These are phyloP conservation scores for Aspergillus incahuasiensis DNA, from an alignment of 495 filamentous ascomycete genomes.

Conservation along the genomic window DNA sequence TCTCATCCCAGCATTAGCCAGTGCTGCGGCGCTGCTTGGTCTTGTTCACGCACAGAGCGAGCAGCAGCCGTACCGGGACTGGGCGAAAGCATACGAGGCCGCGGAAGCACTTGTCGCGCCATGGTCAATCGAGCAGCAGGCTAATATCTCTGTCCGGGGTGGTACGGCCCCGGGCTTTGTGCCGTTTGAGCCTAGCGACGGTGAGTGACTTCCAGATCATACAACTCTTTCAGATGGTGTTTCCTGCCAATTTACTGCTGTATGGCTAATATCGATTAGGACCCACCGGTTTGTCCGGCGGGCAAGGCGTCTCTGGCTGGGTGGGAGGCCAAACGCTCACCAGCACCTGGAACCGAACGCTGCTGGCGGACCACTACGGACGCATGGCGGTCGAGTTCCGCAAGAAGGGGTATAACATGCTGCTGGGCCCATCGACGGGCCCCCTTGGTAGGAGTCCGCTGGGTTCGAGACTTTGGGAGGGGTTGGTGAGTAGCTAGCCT, in stretches of 20 bases:
- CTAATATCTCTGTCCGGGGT: not conserved
- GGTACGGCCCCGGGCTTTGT: not conserved
- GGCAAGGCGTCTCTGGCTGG: not conserved
- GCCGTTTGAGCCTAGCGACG: not conserved
- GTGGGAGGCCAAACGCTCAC: not conserved
- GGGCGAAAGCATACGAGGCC: not conserved
- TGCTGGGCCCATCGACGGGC: conserved; percentile 51
- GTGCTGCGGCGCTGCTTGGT: not conserved
- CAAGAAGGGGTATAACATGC: conserved; percentile 50
- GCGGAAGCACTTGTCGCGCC: not conserved
- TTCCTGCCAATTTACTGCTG: too few species aligned
- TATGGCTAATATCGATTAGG: not conserved
- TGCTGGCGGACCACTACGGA: conserved; percentile 13
- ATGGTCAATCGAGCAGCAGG: not conserved
- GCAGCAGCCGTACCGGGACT: not conserved
- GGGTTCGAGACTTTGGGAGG: conserved; percentile 86
- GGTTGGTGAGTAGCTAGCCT: conserved; percentile 59
- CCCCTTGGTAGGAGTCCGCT: conserved; percentile 68
- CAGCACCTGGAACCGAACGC: not conserved
- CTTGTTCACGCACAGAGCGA: not conserved
- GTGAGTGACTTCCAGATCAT: too few species aligned
- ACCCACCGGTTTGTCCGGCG: not conserved
- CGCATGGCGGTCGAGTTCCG: conserved; percentile 55
- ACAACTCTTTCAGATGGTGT: too few species aligned
- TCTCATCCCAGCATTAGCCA: not conserved